Base-by-base conservation (phyloP, 1,284 basidiomycete species). In the Tilletia indica region DNA sequence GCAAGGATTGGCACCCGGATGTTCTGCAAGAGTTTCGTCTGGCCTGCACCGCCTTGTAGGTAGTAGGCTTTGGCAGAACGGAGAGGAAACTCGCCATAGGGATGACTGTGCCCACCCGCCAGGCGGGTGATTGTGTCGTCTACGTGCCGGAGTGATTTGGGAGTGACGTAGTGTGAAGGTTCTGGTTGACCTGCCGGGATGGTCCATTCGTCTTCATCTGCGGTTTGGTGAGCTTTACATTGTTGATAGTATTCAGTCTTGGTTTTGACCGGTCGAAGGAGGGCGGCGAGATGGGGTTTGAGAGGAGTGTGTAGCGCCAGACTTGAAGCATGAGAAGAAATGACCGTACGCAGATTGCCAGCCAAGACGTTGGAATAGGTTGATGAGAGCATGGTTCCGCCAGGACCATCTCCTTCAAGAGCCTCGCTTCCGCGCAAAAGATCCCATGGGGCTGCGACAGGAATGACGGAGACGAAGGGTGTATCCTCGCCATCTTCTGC, bases 321-420 rank as follows among this genome's bases (percentile, higher is more conserved):
- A 16, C 74, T 78, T 61, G 78, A 76, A 36, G 75, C 74, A 73
- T 79, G 78, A 47, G 61, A 77, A 58, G 66, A 72, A 25, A 74
- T 76, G 68, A 80, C 75, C 61, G 71, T 76, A 66, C 89, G 85
- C 9, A 97, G 87, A 82, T 96, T 97, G 72, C 86, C 85, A 4
- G 89, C 93, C 90, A 97, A 91, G 45, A 90, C 91, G 78, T 88
- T 89, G 6, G 93, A 92, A 85, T 97, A 97, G 70, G 94, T 84
- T 51, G 89, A 86, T 49, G 88, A 89, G 54, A 90, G 89, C 63
- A 92, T 85, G 2, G 72, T 73, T 25, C 77, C 76, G 25, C 77
- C 48, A 25, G 42, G 45, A 5, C 70, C 70, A 42, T 48, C 61
- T 12, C 51, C 74, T 74, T 91, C 86, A 61, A 94, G 87, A 39